phyloP scores from a whole-genome alignment of 495 filamentous ascomycete species.

The Aspergillus indologenus region DNA sequence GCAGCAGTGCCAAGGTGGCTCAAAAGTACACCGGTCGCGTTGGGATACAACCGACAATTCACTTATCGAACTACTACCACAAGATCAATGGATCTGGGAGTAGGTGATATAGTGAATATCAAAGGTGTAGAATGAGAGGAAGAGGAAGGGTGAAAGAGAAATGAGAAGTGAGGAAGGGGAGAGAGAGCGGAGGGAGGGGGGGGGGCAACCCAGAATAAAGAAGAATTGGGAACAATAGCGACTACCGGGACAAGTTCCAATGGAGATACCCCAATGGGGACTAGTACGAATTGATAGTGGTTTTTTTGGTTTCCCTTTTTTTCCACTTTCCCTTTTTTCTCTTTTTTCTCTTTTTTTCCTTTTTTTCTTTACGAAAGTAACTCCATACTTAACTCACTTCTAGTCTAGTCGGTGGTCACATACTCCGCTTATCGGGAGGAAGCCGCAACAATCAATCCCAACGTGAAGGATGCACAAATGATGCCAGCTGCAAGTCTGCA shows the following conservation, averaged over 20 bases:
- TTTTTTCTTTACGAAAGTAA: slow-evolving; percentile 3
- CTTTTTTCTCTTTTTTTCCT: neutral
- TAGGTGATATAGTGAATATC: neutral
- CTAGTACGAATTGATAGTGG: neutral
- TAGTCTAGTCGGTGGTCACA: neutral
- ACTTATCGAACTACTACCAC: slow-evolving; percentile 4
- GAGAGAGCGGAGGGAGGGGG: slow-evolving; percentile 1
- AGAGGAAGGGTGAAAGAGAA: slow-evolving; percentile 10
- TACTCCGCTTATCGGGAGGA: slow-evolving; percentile 6
- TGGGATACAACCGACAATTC: neutral
- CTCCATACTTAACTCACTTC: neutral
- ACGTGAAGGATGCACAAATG: neutral
- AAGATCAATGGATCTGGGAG: slow-evolving; percentile 7
- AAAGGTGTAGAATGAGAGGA: neutral
- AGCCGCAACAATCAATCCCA: neutral
- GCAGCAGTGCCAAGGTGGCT: neutral
- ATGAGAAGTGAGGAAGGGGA: slow-evolving; percentile 5
- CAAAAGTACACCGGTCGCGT: slow-evolving; percentile 2
- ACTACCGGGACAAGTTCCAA: slow-evolving; percentile 3
- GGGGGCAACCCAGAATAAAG: slow-evolving; percentile 10
- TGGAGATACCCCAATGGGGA: neutral
- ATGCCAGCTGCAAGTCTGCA: neutral
- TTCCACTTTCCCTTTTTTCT: neutral
- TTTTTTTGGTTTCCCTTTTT: neutral
- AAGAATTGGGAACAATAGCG: slow-evolving; percentile 6